Evolutionary conservation across 805 yeast genomes (phyloP).

Genomic region (Ogataea naganishii): DNA sequence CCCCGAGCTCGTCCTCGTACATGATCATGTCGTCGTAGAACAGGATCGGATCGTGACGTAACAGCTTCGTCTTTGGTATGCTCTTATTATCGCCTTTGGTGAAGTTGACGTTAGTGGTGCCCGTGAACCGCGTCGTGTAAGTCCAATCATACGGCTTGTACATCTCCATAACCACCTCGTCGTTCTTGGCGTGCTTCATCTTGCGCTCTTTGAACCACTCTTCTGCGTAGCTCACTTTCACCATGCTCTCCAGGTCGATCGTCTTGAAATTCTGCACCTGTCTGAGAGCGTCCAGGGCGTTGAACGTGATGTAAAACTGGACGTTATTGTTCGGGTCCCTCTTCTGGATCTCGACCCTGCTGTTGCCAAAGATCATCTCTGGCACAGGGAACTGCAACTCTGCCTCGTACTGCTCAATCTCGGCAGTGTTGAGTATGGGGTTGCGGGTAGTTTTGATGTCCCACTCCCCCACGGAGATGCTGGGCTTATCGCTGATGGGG

Average conservation of each 20-base stretch:
- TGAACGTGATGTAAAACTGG: slow-evolving; percentile 44
- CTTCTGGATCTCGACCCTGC: slow-evolving; percentile 44
- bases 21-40: slow-evolving; percentile 84
- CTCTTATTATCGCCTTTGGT: slow-evolving; percentile 14
- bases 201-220: slow-evolving; percentile 58
- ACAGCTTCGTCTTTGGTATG: slow-evolving; percentile 66
- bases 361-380: slow-evolving; percentile 95
- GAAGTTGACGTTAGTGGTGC: slow-evolving; percentile 41
- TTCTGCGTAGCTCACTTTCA: slow-evolving; percentile 78
- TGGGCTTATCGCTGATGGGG: slow-evolving; percentile 59
- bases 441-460: slow-evolving; percentile 59
- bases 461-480: slow-evolving; percentile 71
- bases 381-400: slow-evolving; percentile 77
- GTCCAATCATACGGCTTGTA: slow-evolving; percentile 96
- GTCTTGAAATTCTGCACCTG: slow-evolving; percentile 34
- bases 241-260: slow-evolving; percentile 31
- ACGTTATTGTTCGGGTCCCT: slow-evolving; percentile 5
- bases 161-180: slow-evolving; percentile 40
- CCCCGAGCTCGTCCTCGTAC: slow-evolving; percentile 94
- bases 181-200: slow-evolving; percentile 21
- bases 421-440: slow-evolving; percentile 69
- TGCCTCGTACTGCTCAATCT: slow-evolving; percentile 59
- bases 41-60: slow-evolving; percentile 73
- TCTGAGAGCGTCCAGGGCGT: slow-evolving; percentile 68
- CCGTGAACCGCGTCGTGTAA: slow-evolving; percentile 72